Evolutionary conservation across 1,284 basidiomycete genomes (phyloP), one percentile per base, ranked within the genome.

Genomic region (Puccinia brachypodii): DNA sequence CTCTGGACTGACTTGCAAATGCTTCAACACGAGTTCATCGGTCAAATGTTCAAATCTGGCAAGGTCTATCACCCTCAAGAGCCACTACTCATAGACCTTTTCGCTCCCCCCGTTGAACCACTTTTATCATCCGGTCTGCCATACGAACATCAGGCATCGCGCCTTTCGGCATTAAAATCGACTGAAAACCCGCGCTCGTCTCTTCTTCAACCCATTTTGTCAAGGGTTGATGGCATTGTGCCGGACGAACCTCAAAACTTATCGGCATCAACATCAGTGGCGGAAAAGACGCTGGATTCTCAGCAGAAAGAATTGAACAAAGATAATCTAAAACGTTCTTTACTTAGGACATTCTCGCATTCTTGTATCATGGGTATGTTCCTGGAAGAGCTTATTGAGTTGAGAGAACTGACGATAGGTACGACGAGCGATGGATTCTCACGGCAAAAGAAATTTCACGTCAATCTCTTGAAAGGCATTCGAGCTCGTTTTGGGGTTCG

Each of bases 381-480:
- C 36, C 44, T 72, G 3, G 31, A 72, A 7, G 69, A 72, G 3
- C 44, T 72, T 31, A 72, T 72, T 25, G 47, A 72, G 31, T 25
- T 72, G 40, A 72, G 69, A 25, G 47, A 76, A n/a, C 47, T 62
- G 28, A 38, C 64, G 2, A 60, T 47, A 19, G 62, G 31, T 22
- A 47, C 60, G 44, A 9, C 25, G 28, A 9, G 53, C 6, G 62
- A 33, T 31, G 75, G 42, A 19, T 13, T n/a, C 8, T 38, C 44
- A 28, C 75, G 75, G 0, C 76, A 76, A 36, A 84, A 85, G 73
- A 72, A 83, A 3, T 56, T 87, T 1, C 86, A 87, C 74, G 81
- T 87, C 53, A 86, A 87, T 83, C 86, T 74, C 86, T 87, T 71
- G 86, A 86, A 76, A 76, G 76, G 40, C 76, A 85, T 47, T 11